phyloP scores from a whole-genome alignment of 208 protist genomes.

The Trypanosoma cruzi region DNA sequence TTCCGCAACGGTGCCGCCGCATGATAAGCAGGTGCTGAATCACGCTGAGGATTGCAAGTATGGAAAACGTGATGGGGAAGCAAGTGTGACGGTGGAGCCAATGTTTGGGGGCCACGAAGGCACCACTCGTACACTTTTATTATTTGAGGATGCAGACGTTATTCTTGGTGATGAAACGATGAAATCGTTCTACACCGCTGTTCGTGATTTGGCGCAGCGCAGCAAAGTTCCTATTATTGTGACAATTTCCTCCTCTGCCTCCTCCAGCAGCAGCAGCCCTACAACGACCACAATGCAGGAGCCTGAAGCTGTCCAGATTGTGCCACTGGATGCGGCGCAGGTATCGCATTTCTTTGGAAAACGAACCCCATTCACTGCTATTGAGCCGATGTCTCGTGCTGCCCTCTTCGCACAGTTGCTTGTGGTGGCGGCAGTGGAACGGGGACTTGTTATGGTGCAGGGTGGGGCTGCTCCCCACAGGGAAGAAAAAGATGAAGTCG shows the following conservation, averaged over 20 bases:
- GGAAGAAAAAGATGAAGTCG: not conserved
- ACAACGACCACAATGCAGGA: not conserved
- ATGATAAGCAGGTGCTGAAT: not conserved
- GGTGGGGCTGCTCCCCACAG: not conserved
- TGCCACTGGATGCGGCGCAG: slow-evolving; percentile 30
- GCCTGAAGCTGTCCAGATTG: slow-evolving; percentile 6
- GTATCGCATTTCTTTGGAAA: slow-evolving; percentile 69
- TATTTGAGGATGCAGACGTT: slow-evolving; percentile 87
- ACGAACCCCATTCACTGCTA: slow-evolving; percentile 65
- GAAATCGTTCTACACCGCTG: slow-evolving; percentile 72
- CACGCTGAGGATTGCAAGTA: not conserved
- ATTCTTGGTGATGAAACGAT: slow-evolving; percentile 73
- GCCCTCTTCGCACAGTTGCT: slow-evolving; percentile 67
- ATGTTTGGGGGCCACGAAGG: slow-evolving; percentile 8
- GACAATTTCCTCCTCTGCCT: slow-evolving; percentile 55
- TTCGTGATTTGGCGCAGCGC: slow-evolving; percentile 69
- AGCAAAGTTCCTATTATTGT: slow-evolving; percentile 85
- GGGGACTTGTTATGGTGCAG: slow-evolving; percentile 35
- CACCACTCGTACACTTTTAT: slow-evolving; percentile 46
- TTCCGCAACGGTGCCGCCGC: no score
- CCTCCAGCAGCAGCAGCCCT: not conserved
- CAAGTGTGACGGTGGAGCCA: no score
- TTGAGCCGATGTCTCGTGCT: slow-evolving; percentile 46
- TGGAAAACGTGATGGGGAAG: slow-evolving; percentile 6
- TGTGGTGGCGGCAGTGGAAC: slow-evolving; percentile 63